Evolutionary conservation across 192 early-diverging fungal genomes (phyloP), one percentile per base, ranked within the genome.

Genomic region (Coemansia sp.): DNA sequence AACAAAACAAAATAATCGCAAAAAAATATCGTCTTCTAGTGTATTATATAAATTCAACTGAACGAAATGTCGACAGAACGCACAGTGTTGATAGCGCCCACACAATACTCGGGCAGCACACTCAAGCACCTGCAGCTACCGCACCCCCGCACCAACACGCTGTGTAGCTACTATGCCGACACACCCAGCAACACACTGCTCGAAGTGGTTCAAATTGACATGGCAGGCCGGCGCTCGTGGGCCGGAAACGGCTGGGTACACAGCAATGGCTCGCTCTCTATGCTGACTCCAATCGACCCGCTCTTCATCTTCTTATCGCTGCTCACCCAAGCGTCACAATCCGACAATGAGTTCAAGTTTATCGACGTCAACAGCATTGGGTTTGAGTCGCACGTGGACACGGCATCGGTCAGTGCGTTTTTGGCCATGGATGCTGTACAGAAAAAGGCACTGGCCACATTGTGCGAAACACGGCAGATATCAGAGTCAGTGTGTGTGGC

Each of bases 211-310:
- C 47, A 12, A 3, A 50, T 78, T 0, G 67, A 78, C 27, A 69
- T 73, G 75, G 50, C 59, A 3, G 66, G 63, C n/a, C 65, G 59
- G 57, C 66, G 75, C 12, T 78, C 75, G 1, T 78, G 75, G 75
- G 23, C 66, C 5, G 75, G 62, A 29, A 50, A 57, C 39, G 48
- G 54, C 26, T 78, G 75, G 70, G 63, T 68, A 10, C 32, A 50
- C 0, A 52, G 63, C 48, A 50, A 69, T 37, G 75, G 75, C 5
- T 69, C 71, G 2, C 51, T 57, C 3, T 29, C 59, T 8, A 23
- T 78, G 38, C 52, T 78, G 51, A 71, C 65, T 1, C 66, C 66
- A 0, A 62, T 69, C 19, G 75, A 78, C 24, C 75, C 75, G 43
- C 51, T 78, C 24, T 78, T 78, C 18, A 37, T 78, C 4, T 73